Conservation (phyloP, 2,329 filamentous ascomycete genomes). For the Fusarium verticillioides region DNA sequence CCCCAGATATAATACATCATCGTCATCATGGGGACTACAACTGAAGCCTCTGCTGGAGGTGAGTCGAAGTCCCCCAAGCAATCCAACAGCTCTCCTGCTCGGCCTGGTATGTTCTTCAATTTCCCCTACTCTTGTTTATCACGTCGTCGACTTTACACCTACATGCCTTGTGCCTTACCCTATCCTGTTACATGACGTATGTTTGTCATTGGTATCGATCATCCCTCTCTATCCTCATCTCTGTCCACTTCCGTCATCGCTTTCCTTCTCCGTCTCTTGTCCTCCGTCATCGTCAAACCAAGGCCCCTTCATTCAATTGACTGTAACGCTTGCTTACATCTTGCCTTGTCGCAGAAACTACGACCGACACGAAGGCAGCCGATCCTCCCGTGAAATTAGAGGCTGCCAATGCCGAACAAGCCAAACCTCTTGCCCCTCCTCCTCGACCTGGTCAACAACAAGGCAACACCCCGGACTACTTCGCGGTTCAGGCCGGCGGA, state of each 20-base stretch:
- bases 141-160: neutral
- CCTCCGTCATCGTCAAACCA: slow-evolving; percentile 31
- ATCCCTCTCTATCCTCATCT: slow-evolving; percentile 16
- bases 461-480: slow-evolving; percentile 73
- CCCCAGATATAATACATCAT: slow-evolving; percentile 57
- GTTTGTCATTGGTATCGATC: slow-evolving; percentile 35
- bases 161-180: neutral
- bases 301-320: slow-evolving; percentile 21
- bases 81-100: slow-evolving; percentile 55
- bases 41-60: slow-evolving; percentile 53
- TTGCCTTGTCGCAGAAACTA: slow-evolving; percentile 51
- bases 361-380: slow-evolving; percentile 58
- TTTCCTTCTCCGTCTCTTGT: slow-evolving; percentile 22
- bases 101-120: slow-evolving; percentile 54
- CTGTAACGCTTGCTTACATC: slow-evolving; percentile 37
- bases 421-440: slow-evolving; percentile 76
- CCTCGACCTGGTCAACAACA: slow-evolving; percentile 69
- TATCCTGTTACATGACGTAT: slow-evolving; percentile 42
- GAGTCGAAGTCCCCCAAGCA: slow-evolving; percentile 62
- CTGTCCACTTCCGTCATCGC: slow-evolving; percentile 33
- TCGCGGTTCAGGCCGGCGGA: slow-evolving; percentile 65
- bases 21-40: slow-evolving; percentile 60
- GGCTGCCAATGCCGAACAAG: slow-evolving; percentile 65
- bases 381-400: slow-evolving; percentile 62
- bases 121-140: slow-evolving; percentile 4